These are phyloP conservation scores for Myxozyma udenii DNA, from an alignment of 805 yeast species.

Conservation along the genomic window DNA sequence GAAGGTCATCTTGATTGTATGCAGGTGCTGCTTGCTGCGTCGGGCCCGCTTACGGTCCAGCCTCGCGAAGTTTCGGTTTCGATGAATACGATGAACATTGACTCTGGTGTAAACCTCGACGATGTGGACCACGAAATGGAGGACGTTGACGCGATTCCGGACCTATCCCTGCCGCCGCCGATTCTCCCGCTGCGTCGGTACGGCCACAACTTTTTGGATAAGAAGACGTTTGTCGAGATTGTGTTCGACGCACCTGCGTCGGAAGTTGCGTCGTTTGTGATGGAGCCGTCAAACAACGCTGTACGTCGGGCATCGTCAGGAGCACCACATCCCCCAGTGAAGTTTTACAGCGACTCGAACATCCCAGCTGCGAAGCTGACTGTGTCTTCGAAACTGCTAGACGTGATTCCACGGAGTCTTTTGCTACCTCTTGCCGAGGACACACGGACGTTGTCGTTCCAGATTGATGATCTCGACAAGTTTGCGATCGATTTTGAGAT, in stretches of 20 bases:
- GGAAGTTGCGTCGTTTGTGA: conserved; percentile 12
- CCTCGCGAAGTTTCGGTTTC: not conserved
- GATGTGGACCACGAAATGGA: conserved; percentile 15
- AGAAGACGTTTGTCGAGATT: conserved; percentile 78
- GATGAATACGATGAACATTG: not conserved
- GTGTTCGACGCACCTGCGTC: conserved; percentile 52
- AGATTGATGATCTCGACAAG: conserved; percentile 25
- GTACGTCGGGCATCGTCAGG: not conserved
- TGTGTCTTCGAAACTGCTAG: conserved; percentile 63
- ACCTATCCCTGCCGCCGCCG: conserved; percentile 90
- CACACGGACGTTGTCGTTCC: conserved; percentile 66
- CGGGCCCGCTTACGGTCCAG: not conserved
- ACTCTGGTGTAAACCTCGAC: conserved; percentile 1
- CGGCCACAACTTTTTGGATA: conserved; percentile 93
- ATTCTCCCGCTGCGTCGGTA: conserved; percentile 88
- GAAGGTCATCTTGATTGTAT: conserved; percentile 88
- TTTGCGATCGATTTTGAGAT: conserved; percentile 54
- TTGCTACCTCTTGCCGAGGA: conserved; percentile 71
- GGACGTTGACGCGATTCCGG: conserved; percentile 76
- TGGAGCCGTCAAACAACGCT: not conserved
- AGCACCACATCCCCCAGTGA: conserved; percentile 40
- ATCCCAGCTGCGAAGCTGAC: conserved; percentile 62
- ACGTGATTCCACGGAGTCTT: conserved; percentile 83
- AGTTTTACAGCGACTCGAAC: conserved; percentile 44
- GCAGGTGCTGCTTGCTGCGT: conserved; percentile 56